Conservation (phyloP, 2,329 filamentous ascomycete genomes). For the Colletotrichum agaves region DNA sequence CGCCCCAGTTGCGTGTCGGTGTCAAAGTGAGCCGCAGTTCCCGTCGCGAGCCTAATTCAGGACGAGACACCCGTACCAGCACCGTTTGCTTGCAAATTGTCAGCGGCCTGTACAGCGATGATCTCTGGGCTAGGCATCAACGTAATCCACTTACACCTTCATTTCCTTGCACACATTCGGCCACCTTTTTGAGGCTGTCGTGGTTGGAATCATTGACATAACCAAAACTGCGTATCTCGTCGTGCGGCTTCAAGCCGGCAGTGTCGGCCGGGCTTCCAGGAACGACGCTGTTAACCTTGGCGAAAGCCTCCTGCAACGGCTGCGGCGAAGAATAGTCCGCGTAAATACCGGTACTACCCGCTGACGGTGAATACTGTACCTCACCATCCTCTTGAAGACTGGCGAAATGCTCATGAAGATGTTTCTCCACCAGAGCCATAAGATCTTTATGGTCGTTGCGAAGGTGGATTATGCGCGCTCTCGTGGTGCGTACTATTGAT, state of each 20-base stretch:
- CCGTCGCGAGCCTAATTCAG: slow-evolving; percentile 54
- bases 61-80: slow-evolving; percentile 72
- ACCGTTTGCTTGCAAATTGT: slow-evolving; percentile 68
- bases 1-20: slow-evolving; percentile 87
- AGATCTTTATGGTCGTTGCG: slow-evolving; percentile 94
- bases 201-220: slow-evolving; percentile 86
- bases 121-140: background rate
- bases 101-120: slow-evolving; percentile 38
- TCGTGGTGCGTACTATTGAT: slow-evolving; percentile 83
- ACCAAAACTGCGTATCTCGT: slow-evolving; percentile 87
- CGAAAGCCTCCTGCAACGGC: slow-evolving; percentile 70
- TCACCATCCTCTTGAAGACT: slow-evolving; percentile 66
- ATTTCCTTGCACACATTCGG: slow-evolving; percentile 89
- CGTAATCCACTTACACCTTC: slow-evolving; percentile 76
- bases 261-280: slow-evolving; percentile 81
- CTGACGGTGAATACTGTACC: slow-evolving; percentile 14
- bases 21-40: slow-evolving; percentile 78
- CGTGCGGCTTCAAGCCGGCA: slow-evolving; percentile 83
- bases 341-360: background rate
- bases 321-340: slow-evolving; percentile 43
- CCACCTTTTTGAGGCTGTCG: slow-evolving; percentile 85
- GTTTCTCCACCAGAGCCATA: slow-evolving; percentile 85
- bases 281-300: slow-evolving; percentile 87
- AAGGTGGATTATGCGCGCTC: slow-evolving; percentile 87
- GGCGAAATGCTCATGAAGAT: slow-evolving; percentile 92